phyloP scores from a whole-genome alignment of 179 eudicot genomes.

The Dionaea muscipula region DNA sequence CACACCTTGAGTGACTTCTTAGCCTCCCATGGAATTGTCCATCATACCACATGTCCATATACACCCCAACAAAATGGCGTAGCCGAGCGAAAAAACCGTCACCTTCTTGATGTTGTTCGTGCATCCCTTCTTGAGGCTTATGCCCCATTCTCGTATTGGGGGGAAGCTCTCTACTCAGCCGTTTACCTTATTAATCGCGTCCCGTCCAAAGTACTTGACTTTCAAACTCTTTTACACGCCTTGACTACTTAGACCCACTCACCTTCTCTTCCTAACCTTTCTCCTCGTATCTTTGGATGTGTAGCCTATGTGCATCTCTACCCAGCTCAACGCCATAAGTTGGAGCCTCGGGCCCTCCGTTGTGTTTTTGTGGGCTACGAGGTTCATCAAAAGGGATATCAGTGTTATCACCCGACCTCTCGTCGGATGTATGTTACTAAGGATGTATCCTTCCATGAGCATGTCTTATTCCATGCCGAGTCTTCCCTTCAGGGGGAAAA shows the following conservation, averaged over 20 bases:
- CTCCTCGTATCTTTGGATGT: constrained; percentile 6
- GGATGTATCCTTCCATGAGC: constrained; percentile 10
- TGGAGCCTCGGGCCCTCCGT: neutral
- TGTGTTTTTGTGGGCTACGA: constrained; percentile 18
- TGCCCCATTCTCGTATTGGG: constrained; percentile 10
- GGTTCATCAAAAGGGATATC: constrained; percentile 14
- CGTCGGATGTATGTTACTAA: constrained; percentile 5
- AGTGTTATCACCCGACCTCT: constrained; percentile 13
- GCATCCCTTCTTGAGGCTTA: constrained; percentile 10
- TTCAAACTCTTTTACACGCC: constrained; percentile 11
- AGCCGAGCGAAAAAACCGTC: constrained; percentile 8
- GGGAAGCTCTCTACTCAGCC: constrained; percentile 11
- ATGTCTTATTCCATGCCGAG: neutral
- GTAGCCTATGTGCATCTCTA: constrained; percentile 8
- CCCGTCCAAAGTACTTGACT: constrained; percentile 14
- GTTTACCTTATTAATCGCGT: constrained; percentile 12
- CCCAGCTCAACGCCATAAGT: neutral
- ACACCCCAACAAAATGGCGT: constrained; percentile 18
- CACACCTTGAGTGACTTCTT: neutral
- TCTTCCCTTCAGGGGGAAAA: constrained; percentile 9
- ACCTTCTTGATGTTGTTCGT: constrained; percentile 14
- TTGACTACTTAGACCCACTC: neutral
- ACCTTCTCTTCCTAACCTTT: constrained; percentile 2
- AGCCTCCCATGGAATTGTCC: constrained; percentile 4
- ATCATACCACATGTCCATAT: constrained; percentile 16